These are phyloP conservation scores for Neurospora sp. DNA, from an alignment of 495 filamentous ascomycete species.

Conservation along the genomic window DNA sequence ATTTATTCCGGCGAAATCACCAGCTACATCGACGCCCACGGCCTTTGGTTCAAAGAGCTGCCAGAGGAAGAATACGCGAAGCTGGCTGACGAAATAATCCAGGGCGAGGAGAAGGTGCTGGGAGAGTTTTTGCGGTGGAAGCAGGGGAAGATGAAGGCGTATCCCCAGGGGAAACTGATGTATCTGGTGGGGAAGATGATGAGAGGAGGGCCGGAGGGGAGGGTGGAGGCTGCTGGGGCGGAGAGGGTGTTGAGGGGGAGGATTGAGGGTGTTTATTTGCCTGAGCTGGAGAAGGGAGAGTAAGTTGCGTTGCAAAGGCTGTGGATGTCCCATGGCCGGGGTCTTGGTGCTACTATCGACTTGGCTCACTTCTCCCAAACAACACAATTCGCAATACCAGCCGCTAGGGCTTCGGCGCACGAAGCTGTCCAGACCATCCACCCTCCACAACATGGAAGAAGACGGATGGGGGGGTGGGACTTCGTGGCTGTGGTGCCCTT, in stretches of 20 bases:
- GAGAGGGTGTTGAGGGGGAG: constrained; percentile 49
- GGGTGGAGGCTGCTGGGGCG: constrained; percentile 65
- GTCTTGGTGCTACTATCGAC: background rate
- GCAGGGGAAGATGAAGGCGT: constrained; percentile 23
- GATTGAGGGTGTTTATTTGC: constrained; percentile 11
- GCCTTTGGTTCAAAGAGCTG: constrained; percentile 56
- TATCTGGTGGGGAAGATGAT: constrained; percentile 94
- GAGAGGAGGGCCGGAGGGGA: constrained; percentile 60
- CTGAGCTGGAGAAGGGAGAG: background rate
- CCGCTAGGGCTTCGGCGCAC: too few relatives aligned
- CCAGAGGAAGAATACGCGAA: constrained; percentile 47
- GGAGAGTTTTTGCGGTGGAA: constrained; percentile 59
- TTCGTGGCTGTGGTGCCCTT: background rate
- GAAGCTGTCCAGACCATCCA: too few relatives aligned
- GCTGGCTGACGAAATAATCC: constrained; percentile 42
- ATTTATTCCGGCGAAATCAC: constrained; percentile 27
- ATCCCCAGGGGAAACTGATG: constrained; percentile 61
- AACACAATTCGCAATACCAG: too few relatives aligned
- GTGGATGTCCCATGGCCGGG: background rate
- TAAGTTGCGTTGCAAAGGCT: background rate
- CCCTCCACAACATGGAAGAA: background rate
- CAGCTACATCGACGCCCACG: constrained; percentile 53
- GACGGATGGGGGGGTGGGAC: background rate
- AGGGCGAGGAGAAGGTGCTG: constrained; percentile 50
- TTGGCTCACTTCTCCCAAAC: too few relatives aligned